phyloP scores from a whole-genome alignment of 2,329 filamentous ascomycete species.

The Xenoacremonium recifei region DNA sequence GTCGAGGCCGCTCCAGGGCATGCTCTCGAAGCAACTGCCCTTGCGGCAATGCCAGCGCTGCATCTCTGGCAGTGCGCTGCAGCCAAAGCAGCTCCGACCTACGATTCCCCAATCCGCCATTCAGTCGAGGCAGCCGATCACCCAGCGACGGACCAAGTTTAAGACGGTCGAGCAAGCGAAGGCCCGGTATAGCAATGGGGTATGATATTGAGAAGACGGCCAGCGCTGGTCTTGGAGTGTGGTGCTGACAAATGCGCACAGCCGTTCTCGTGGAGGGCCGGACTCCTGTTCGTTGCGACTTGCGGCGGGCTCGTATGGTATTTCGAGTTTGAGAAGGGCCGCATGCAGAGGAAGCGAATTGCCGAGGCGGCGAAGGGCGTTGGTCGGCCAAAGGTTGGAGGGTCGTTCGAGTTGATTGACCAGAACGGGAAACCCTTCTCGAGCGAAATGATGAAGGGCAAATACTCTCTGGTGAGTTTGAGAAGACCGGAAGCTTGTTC shows the following conservation, averaged over 20 bases:
- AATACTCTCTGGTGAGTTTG: conserved; percentile 69
- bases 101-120: conserved; percentile 29
- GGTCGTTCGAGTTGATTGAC: conserved; percentile 78
- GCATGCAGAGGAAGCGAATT: conserved; percentile 84
- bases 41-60: conserved; percentile 42
- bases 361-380: conserved; percentile 92
- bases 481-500: background rate
- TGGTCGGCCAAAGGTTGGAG: conserved; percentile 89
- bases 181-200: conserved; percentile 56
- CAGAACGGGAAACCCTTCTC: conserved; percentile 77
- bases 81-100: conserved; percentile 35
- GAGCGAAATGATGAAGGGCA: conserved; percentile 79
- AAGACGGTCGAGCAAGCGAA: conserved; percentile 60
- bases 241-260: conserved; percentile 37
- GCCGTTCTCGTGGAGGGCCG: conserved; percentile 94
- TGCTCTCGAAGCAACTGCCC: conserved; percentile 27
- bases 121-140: conserved; percentile 33
- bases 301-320: conserved; percentile 80
- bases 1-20: conserved; percentile 34
- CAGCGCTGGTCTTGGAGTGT: background rate
- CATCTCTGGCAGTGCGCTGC: conserved; percentile 36
- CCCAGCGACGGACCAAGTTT: conserved; percentile 40
- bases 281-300: conserved; percentile 77
- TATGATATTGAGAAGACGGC: conserved; percentile 29
- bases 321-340: conserved; percentile 89